Evolutionary conservation across 495 filamentous ascomycete genomes (phyloP).

Genomic region (Talaromyces wortmannii): DNA sequence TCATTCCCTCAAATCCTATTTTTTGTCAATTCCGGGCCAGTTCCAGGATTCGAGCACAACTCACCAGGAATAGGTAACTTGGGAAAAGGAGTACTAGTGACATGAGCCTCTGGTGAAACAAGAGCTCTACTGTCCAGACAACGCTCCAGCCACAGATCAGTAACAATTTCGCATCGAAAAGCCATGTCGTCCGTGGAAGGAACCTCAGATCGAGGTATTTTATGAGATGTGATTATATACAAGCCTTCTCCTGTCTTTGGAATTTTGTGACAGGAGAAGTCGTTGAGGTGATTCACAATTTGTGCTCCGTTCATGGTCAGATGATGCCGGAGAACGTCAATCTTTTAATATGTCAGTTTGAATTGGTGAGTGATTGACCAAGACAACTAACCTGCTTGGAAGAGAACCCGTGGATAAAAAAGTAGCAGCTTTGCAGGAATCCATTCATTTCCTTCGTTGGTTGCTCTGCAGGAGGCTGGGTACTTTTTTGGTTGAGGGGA

Average conservation of each 20-base stretch:
- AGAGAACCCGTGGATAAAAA: slow-evolving; percentile 63
- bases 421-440: slow-evolving; percentile 36
- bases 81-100: slow-evolving; percentile 69
- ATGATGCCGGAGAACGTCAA: slow-evolving; percentile 40
- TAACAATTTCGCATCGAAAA: slow-evolving; percentile 52
- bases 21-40: slow-evolving; percentile 9
- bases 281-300: slow-evolving; percentile 31
- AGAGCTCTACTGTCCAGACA: slow-evolving; percentile 71
- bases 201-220: slow-evolving; percentile 24
- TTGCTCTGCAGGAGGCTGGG: slow-evolving; percentile 6
- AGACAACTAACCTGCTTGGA: slow-evolving; percentile 36
- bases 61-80: slow-evolving; percentile 58
- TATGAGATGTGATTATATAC: slow-evolving; percentile 52
- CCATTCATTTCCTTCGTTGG: slow-evolving; percentile 14
- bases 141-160: slow-evolving; percentile 88
- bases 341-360: slow-evolving; percentile 15
- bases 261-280: slow-evolving; percentile 30
- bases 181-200: slow-evolving; percentile 34
- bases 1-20: slow-evolving; percentile 55
- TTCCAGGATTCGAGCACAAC: slow-evolving; percentile 4
- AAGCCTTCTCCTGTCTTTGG: slow-evolving; percentile 32
- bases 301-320: slow-evolving; percentile 47
- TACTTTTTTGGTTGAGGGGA: background rate
- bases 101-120: slow-evolving; percentile 60
- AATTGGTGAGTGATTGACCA: background rate